Base-by-base conservation (phyloP, 805 yeast genomes). In the Debaryomyces maramus region DNA sequence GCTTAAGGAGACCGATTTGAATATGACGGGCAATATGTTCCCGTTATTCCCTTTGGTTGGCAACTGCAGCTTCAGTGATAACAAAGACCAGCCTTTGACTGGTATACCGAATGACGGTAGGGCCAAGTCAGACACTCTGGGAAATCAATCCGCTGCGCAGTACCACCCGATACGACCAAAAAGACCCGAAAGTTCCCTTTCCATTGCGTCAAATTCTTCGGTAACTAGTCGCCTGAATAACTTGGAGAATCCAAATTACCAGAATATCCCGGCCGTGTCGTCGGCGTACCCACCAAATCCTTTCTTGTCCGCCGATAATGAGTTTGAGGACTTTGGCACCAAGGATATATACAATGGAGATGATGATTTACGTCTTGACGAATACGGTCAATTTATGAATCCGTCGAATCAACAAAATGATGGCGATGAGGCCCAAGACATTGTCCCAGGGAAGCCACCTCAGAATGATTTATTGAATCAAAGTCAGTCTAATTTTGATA, bases 1-100 rank as follows among this genome's bases (percentile, higher is more conserved):
- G 15, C 13, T 19, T 15, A 36, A 50, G 3, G 53, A 53, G 21
- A 45, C 52, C 2, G 59, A 55, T 21, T 44, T 58, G 37, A 65
- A 62, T 34, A 37, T 55, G 34, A 58, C 60, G 39, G 67, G 63
- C 35, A 55, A 56, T 35, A 63, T 65, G 63, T 69, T 67, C 41
- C 75, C 75, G 3, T 57, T 70, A 16, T 69, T 69, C 34, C 73
- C 75, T 3, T 52, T 70, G 40, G 66, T 70, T 13, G 75, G 74
- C 6, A 51, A 54, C 30, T 48, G 52, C 32, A 61, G 67, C 24
- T 68, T 70, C 41, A 70, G 68, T 22, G 55, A 60, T 27, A 61
- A 57, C 44, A 58, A 58, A 33, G 53, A 63, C 27, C 55, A 60
- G 34, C 73, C 73, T 5, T 51, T 67, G 33, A 63, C 60, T 58